Base-by-base conservation (phyloP, 2,329 filamentous ascomycete genomes). In the Exutisphaerella laricina region DNA sequence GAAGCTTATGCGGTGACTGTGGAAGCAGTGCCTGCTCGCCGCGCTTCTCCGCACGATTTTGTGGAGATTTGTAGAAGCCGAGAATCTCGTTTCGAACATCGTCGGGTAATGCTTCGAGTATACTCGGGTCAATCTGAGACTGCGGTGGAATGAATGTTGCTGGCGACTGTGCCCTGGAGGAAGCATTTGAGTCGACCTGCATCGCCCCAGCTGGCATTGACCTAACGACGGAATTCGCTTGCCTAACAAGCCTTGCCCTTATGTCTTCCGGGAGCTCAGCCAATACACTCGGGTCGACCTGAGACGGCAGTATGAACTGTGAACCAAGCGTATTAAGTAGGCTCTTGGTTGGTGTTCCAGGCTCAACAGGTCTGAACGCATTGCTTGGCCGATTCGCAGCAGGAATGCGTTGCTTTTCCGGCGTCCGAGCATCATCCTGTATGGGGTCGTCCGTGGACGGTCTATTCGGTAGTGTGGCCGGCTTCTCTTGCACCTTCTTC, bases 281-380 rank as follows among this genome's bases (percentile, higher is more conserved):
- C 3, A 97, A 66, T 0, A 95, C 83, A n/a, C 75, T 71, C 0
- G 84, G 81, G 59, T 98, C 92, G 2, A 85, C 77, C 53, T 95
- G 86, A 1, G 78, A 78, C 0, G 92, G 92, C 54, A 98, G 73
- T 34, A 97, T 79, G 58, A 98, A 98, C 58, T 98, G 92, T 0
- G 90, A 95, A 2, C 90, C 88, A 3, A 80, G 72, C 3, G 87
- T 77, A 57, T 96, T 94, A 16, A 95, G 69, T 1, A 82, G 82
- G 49, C 75, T 83, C 16, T 67, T 84, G 69, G 65, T 78, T 69
- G 51, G 68, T 46, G 61, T 85, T 13, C 45, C 51, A 2, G 50
- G 48, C 36, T 47, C 47, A 12, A 52, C 42, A 10, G 33, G 66
- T 43, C 63, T 64, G 61, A 57, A 67, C 4, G 59, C 48, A 10